Evolutionary conservation across 2,329 filamentous ascomycete species (phyloP).

Genomic region (Phyllosticta capitalensis): DNA sequence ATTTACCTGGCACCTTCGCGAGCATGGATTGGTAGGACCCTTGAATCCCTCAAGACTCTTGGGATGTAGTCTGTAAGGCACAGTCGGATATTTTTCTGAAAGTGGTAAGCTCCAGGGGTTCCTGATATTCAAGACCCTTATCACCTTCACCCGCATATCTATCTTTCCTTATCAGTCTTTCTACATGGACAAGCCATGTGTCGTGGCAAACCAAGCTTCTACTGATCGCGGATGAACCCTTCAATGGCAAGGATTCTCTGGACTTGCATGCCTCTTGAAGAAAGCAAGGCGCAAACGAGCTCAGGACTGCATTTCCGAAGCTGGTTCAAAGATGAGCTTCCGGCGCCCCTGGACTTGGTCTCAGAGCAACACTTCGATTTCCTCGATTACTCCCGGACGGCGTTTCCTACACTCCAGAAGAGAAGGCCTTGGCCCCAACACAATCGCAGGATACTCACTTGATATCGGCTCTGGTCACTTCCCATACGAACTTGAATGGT

Average conservation of each 20-base stretch:
- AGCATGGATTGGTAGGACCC: not conserved
- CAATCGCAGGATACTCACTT: not conserved
- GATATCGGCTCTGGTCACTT: not conserved
- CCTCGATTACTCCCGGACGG: not conserved
- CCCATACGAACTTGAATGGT: not conserved
- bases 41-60: not conserved
- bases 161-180: not conserved
- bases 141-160: not conserved
- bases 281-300: not conserved
- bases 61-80: not conserved
- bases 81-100: not conserved
- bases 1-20: not conserved
- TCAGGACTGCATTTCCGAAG: not conserved
- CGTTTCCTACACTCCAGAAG: not conserved
- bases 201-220: not conserved
- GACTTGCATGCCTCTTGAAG: not conserved
- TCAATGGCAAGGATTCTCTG: not conserved
- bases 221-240: not conserved
- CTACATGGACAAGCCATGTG: not conserved
- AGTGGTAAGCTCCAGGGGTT: not conserved
- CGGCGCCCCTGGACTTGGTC: not conserved
- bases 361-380: not conserved
- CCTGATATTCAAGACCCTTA: not conserved
- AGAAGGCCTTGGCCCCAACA: not conserved
- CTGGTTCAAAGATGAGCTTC: not conserved